Evolutionary conservation across 2,329 filamentous ascomycete genomes (phyloP), one percentile per base, ranked within the genome.

Genomic region (Whalleya microplaca): DNA sequence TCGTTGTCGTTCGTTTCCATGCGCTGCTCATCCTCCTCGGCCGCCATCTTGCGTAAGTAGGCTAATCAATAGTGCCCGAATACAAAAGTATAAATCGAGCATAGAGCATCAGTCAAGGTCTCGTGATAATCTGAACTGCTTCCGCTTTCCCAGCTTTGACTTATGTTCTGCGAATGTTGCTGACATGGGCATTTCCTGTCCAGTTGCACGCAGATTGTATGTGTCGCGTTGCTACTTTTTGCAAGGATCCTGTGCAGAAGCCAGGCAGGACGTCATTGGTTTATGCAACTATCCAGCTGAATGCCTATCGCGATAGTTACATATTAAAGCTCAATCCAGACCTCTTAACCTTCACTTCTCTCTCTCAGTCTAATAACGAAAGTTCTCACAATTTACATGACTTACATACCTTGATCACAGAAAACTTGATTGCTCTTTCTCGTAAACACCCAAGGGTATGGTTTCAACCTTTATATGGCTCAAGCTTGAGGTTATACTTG

Each of bases 41-140:
- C 62, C 73, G 77, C 12, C 78, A 80, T 49, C 68, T 68, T 45
- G 71, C 73, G 10, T 80, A 78, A 59, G 73, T 77, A 37, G 19
- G 32, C 45, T 9, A 4, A 23, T 47, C 27, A 10, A 53, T 10
- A 45, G 14, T 41, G 41, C 40, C n/a, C 40, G 21, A 40, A 27
- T 27, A 27, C 9, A 27, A n/a, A n/a, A n/a, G n/a, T 27, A 27
- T 9, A 9, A 27, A 27, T 21, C 19, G 32, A 37, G 3, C 8
- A 37, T 37, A 37, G 8, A 16, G 14, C 14, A 16, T 37, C 9
- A 7, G 3, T 37, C 14, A 16, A 37, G 4, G 10, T 6, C 10
- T 14, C 10, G 10, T 16, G 14, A 37, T 37, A 12, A 7, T 14
- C 32, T 37, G 14, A 16, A 37, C 32, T 29, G 27, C 27, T n/a